These are phyloP conservation scores for Trichoderma simmonsii DNA, from an alignment of 2,329 filamentous ascomycete genomes.

Conservation along the genomic window DNA sequence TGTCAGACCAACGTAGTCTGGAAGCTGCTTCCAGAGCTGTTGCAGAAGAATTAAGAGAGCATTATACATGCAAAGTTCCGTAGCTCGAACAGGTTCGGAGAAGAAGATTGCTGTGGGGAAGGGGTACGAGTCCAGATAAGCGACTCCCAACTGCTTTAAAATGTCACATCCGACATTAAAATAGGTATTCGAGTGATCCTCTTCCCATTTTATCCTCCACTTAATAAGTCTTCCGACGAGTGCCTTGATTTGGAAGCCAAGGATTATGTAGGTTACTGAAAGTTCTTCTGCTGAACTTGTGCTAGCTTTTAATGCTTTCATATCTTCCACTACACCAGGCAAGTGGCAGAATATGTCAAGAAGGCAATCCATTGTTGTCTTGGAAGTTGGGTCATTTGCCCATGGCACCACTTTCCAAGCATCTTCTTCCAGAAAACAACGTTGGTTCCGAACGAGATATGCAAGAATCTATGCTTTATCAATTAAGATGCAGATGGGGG, in stretches of 20 bases:
- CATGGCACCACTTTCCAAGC: neutral
- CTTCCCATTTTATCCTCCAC: neutral
- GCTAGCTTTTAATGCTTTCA: neutral
- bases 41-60: neutral
- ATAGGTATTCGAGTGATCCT: neutral
- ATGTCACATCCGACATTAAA: neutral
- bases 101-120: neutral
- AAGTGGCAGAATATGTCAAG: neutral
- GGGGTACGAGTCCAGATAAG: neutral
- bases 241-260: neutral
- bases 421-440: slow-evolving; percentile 1
- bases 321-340: neutral
- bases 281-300: neutral
- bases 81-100: neutral
- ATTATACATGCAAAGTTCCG: neutral
- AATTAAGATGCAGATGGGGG: neutral
- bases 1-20: neutral
- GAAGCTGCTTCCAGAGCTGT: neutral
- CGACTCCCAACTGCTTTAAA: neutral
- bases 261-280: neutral
- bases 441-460: neutral
- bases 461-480: neutral
- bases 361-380: neutral
- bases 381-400: neutral
- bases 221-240: neutral